A percentile compares a stretch with the other conserved stretches of the same genome.
Evolutionary conservation across 331 rosid genomes (phyloP).

Genomic region (Rhamnella rubrinervis): DNA sequence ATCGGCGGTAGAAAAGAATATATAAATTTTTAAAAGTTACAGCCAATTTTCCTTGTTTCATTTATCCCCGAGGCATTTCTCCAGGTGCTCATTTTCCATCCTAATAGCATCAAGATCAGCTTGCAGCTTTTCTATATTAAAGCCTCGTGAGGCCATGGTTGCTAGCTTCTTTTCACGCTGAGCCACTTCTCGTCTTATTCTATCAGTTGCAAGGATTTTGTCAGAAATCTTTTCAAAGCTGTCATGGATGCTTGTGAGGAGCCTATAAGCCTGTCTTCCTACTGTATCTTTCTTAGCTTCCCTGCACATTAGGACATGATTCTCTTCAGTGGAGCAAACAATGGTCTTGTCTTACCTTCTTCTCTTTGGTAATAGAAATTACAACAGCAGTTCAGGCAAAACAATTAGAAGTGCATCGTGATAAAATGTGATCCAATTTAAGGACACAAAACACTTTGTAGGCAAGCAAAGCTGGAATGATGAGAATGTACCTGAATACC

Average conservation of each 20-base stretch:
- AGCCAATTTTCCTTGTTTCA: slow-evolving; percentile 8
- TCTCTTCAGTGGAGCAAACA: slow-evolving; percentile 7
- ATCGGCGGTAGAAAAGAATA: not conserved
- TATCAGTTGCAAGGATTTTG: slow-evolving; percentile 68
- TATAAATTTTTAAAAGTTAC: not conserved
- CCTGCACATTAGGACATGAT: slow-evolving; percentile 39
- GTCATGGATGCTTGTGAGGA: slow-evolving; percentile 73
- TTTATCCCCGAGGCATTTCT: slow-evolving; percentile 32
- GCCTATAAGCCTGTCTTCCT: slow-evolving; percentile 70
- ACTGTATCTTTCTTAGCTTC: slow-evolving; percentile 81
- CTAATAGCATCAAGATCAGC: slow-evolving; percentile 56
- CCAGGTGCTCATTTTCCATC: slow-evolving; percentile 50
- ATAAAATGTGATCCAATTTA: not conserved
- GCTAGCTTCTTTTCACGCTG: slow-evolving; percentile 78
- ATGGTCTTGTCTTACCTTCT: not conserved
- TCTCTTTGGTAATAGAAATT: not conserved
- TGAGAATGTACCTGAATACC: slow-evolving; percentile 60
- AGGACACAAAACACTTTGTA: not conserved
- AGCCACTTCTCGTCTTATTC: slow-evolving; percentile 61
- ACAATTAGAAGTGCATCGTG: not conserved
- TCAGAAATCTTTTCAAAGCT: slow-evolving; percentile 74
- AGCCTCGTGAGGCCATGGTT: slow-evolving; percentile 47
- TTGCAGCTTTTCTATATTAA: slow-evolving; percentile 47
- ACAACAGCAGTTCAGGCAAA: not conserved
- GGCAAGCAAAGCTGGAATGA: not conserved